Evolutionary conservation across 106 monocot genomes (phyloP), one percentile per base, ranked within the genome.

Genomic region (Cymbidium sinense): DNA sequence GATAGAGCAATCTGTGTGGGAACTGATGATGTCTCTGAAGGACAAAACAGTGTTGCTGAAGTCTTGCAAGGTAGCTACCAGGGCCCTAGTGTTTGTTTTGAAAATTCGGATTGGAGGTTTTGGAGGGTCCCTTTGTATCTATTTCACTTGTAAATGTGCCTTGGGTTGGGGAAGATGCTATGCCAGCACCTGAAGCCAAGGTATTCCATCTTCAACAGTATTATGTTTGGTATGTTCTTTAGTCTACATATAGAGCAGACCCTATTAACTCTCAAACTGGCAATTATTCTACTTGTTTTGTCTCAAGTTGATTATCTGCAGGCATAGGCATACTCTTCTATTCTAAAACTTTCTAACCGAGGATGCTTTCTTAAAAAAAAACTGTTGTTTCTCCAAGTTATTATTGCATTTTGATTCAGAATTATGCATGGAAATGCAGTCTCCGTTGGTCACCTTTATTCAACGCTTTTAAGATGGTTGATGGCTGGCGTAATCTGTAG

Each of bases 101-200:
- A 82, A 50, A 84, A 55, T 78, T 85, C 70, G 3, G 80, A 89
- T 29, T 96, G 96, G 96, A 89, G 88, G 65, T 89, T 61, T 12
- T 96, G 17, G 81, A 86, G 33, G 96, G 96, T 2, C 93, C 91
- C 20, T 93, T 96, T 85, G 70, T 96, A 39, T 70, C 77, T 4
- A 85, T 91, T 71, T 91, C 88, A 84, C 52, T 93, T 36, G 87
- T 89, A 64, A 93, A 93, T 80, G 93, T 96, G 6, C 91, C 93
- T 44, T 96, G 91, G 89, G 76, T 85, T 10, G 71, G 78, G 43
- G 81, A 86, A 76, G 85, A 86, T 75, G 50, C 81, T 74, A 93
- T 80, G 89, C 41, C 87, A 50, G 91, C 96, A 36, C 96, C 96
- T 76, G 81, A 91, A 62, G 96, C 96, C 29, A 86, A 96, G 91